phyloP scores from a whole-genome alignment of 2,329 filamentous ascomycete species.

The Sclerotinia glacialis region DNA sequence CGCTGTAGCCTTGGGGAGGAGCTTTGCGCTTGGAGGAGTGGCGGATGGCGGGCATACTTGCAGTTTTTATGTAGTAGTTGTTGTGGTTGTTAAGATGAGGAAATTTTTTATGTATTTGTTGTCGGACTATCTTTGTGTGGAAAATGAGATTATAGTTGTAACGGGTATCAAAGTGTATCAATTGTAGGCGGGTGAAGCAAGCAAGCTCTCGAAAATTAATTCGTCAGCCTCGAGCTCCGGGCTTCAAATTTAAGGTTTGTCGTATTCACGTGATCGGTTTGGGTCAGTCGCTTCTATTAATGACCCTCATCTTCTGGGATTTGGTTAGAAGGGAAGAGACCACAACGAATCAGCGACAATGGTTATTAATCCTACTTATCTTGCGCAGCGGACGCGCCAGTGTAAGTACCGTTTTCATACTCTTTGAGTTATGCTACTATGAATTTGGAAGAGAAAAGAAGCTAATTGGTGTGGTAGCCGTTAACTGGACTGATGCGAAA shows the following conservation, averaged over 20 bases:
- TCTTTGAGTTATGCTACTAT: neutral
- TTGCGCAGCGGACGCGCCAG: constrained; percentile 75
- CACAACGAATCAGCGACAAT: constrained; percentile 48
- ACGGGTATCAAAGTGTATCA: neutral
- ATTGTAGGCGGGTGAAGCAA: constrained; percentile 18
- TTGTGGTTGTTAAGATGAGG: neutral
- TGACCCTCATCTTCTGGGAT: constrained; percentile 17
- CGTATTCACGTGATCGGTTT: constrained; percentile 8
- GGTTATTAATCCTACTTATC: constrained; percentile 91
- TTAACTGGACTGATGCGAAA: constrained; percentile 87
- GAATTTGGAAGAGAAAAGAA: constrained; percentile 42
- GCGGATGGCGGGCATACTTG: constrained; percentile 71
- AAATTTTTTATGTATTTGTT: neutral
- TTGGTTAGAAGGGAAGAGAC: constrained; percentile 13
- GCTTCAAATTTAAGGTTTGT: constrained; percentile 10
- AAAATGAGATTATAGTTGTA: neutral
- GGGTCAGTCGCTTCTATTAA: constrained; percentile 17
- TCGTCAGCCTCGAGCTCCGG: constrained; percentile 24
- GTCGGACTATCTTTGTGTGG: neutral
- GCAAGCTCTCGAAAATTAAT: constrained; percentile 14
- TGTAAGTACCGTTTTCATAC: constrained; percentile 53
- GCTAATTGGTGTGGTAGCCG: constrained; percentile 62
- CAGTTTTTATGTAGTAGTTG: neutral
- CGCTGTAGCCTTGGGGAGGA: constrained; percentile 80
- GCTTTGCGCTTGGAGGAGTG: constrained; percentile 75